A percentile compares a stretch with the other conserved stretches of the same genome.
Evolutionary conservation across 768 basidiomycete species (phyloP).

Genomic region (Phaffia tasmanica): DNA sequence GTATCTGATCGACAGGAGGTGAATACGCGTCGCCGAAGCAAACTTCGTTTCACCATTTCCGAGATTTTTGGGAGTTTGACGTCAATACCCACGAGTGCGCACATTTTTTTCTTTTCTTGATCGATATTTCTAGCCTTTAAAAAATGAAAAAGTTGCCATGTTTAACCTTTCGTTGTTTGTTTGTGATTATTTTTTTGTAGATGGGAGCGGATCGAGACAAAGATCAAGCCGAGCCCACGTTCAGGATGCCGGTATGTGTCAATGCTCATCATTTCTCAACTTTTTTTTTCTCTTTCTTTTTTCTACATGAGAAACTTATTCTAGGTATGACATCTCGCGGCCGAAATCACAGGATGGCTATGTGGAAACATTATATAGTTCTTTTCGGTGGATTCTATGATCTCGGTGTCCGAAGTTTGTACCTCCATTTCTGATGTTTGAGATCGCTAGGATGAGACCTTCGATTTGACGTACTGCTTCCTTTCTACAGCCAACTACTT

Average conservation of each 20-base stretch:
- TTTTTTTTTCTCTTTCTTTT: background rate
- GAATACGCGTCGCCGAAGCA: constrained; percentile 78
- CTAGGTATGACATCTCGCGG: constrained; percentile 1
- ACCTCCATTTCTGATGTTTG: background rate
- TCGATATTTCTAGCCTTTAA: too few relatives aligned
- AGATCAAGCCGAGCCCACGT: constrained; percentile 62
- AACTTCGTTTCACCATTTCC: constrained; percentile 70
- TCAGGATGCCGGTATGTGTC: constrained; percentile 64
- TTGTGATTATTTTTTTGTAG: constrained; percentile 37
- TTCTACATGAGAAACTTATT: background rate
- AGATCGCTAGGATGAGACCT: background rate
- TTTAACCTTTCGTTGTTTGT: background rate
- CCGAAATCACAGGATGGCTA: constrained; percentile 54
- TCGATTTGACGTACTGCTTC: background rate
- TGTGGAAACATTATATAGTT: constrained; percentile 78
- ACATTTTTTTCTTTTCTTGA: background rate
- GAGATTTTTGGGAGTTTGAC: constrained; percentile 75
- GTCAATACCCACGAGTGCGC: constrained; percentile 45
- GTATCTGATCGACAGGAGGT: constrained; percentile 46
- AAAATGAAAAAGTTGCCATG: background rate
- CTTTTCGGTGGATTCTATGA: constrained; percentile 88
- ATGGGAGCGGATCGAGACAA: constrained; percentile 85
- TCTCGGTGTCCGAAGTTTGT: constrained; percentile 58
- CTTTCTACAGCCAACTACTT: constrained; percentile 55
- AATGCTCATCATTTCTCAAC: too few relatives aligned